Evolutionary conservation across 2,329 filamentous ascomycete genomes (phyloP).

Genomic region (Trichophyton simii): DNA sequence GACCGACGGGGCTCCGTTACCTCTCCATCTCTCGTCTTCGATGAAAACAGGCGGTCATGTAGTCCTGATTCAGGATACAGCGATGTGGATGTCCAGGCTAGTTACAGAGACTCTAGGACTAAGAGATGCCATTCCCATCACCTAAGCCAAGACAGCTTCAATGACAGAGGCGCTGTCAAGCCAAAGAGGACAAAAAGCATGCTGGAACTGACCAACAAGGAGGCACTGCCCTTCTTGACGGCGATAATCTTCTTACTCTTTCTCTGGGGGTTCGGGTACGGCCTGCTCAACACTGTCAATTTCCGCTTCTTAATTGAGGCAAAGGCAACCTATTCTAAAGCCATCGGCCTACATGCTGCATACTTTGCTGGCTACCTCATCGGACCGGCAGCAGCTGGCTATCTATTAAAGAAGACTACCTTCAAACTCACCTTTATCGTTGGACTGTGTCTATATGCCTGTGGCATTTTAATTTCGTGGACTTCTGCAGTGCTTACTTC

Average conservation of each 20-base stretch:
- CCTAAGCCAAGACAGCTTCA: slow-evolving; percentile 28
- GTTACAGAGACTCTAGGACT: not conserved
- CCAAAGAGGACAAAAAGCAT: slow-evolving; percentile 46
- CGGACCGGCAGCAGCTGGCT: slow-evolving; percentile 43
- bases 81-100: not conserved
- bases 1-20: not conserved
- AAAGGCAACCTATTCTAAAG: slow-evolving; percentile 34
- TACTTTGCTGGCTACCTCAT: slow-evolving; percentile 49
- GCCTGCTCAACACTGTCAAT: slow-evolving; percentile 71
- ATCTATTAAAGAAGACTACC: slow-evolving; percentile 46
- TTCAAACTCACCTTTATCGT: slow-evolving; percentile 52
- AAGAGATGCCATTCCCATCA: not conserved
- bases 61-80: not conserved
- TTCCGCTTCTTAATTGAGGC: slow-evolving; percentile 44
- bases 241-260: slow-evolving; percentile 72
- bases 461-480: slow-evolving; percentile 51
- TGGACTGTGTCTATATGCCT: slow-evolving; percentile 50
- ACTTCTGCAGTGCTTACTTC: slow-evolving; percentile 51
- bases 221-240: slow-evolving; percentile 45
- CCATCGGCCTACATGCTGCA: slow-evolving; percentile 44
- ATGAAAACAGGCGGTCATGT: not conserved
- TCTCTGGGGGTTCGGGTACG: slow-evolving; percentile 84
- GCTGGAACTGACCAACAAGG: slow-evolving; percentile 44
- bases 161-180: slow-evolving; percentile 21
- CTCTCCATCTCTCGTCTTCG: not conserved